A percentile compares a stretch with the other conserved stretches of the same genome.
Evolutionary conservation across 257 asterid species (phyloP).

Genomic region (Capsicum rhomboideum): DNA sequence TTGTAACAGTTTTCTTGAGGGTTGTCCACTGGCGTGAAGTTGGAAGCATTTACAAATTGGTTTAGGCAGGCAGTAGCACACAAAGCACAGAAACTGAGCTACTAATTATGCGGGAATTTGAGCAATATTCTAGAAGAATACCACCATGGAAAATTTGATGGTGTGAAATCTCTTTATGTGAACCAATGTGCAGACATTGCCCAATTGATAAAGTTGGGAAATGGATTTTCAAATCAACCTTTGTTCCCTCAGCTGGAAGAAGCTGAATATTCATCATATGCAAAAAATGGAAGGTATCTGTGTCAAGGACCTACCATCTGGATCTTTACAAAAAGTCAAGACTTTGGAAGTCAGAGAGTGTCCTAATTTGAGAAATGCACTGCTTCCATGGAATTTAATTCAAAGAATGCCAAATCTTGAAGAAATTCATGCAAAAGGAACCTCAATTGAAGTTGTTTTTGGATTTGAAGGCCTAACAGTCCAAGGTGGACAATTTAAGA

Average conservation of each 20-base stretch:
- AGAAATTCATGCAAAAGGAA: neutral
- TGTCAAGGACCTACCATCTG: neutral
- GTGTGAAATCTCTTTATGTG: neutral
- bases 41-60: neutral
- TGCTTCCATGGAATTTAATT: neutral
- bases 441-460: neutral
- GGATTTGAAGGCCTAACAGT: neutral
- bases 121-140: neutral
- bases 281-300: neutral
- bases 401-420: neutral
- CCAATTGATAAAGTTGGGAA: neutral
- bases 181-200: neutral
- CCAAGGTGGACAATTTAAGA: neutral
- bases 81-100: neutral
- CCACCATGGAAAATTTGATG: neutral
- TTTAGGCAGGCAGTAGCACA: neutral
- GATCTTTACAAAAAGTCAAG: neutral
- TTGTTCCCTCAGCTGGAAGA: neutral
- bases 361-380: neutral
- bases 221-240: neutral
- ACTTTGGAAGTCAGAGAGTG: neutral
- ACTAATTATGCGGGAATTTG: neutral
- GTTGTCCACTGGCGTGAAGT: neutral
- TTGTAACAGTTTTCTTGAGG: neutral
- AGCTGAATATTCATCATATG: neutral